Evolutionary conservation across 345 rosid species (phyloP), one percentile per base, ranked within the genome.

Genomic region (Citrus cavaleriei): DNA sequence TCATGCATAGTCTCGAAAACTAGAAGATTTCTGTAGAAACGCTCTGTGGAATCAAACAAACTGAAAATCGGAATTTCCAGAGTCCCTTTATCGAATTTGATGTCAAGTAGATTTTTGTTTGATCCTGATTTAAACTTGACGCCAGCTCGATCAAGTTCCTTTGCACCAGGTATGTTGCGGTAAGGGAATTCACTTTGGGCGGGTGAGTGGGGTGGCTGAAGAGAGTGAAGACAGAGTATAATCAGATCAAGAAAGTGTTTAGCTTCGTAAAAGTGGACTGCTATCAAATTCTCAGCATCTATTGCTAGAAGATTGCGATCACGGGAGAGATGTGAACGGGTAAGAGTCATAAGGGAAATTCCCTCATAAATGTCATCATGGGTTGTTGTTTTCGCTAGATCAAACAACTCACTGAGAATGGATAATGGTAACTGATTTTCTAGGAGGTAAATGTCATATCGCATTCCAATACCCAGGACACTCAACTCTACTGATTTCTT

Each of bases 341-440:
- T 40, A 7, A 67, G 38, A 14, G 10, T 10, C 5, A 61, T 2
- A 21, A 73, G 9, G 49, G 60, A n/a, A 14, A 28, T 30, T 12
- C 4, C 37, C 6, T 59, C 28, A 2, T 30, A 35, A 2, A 5
- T 1, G 13, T 6, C 30, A 4, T 2, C n/a, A 10, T 54, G 37
- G 7, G 21, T 37, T 12, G 25, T n/a, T 24, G 46, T 34, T 4
- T 74, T 40, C 7, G 68, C 42, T 10, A 55, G 63, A 4, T 19
- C 4, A 1, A 58, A 78, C 40, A 83, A 8, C 21, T 70, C 82
- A 55, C 73, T 24, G 14, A 81, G 35, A 25, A 81, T 73, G 5
- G 81, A 85, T 46, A 81, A 72, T 0, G 84, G 83, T 42, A 85
- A 6, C 28, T 85, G 86, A 77, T 85, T 85, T 58, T 85, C 86